phyloP scores from a whole-genome alignment of 1,284 basidiomycete genomes.

The Cutaneotrichosporon dermatis region DNA sequence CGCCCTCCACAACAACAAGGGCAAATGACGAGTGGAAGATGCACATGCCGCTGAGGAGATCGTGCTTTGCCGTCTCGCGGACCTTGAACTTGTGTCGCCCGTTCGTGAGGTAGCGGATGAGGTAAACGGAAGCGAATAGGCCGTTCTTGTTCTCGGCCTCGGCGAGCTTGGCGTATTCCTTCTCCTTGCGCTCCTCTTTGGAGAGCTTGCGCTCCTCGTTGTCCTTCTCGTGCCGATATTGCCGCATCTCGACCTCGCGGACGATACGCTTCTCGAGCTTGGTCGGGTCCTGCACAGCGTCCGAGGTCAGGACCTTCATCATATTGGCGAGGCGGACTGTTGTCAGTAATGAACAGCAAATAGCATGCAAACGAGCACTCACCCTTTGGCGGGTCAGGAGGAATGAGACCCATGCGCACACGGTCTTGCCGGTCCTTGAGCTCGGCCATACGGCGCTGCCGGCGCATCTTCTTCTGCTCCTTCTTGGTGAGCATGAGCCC shows the following conservation, averaged over 20 bases:
- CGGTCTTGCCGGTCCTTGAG: conserved; percentile 92
- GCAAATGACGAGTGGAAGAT: conserved; percentile 85
- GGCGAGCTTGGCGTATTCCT: conserved; percentile 73
- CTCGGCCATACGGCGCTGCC: conserved; percentile 80
- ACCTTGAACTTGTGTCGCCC: conserved; percentile 95
- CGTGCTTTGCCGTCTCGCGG: conserved; percentile 88
- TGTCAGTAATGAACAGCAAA: conserved; percentile 11
- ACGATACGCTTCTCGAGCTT: conserved; percentile 93
- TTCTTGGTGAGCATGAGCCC: conserved; percentile 86
- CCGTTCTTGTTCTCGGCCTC: conserved; percentile 80
- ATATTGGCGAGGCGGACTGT: conserved; percentile 88
- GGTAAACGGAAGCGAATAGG: conserved; percentile 80
- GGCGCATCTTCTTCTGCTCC: conserved; percentile 96
- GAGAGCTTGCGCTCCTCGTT: conserved; percentile 88
- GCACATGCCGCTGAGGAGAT: conserved; percentile 78
- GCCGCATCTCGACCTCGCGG: conserved; percentile 84
- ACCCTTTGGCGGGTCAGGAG: conserved; percentile 94
- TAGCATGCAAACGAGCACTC: conserved; percentile 17
- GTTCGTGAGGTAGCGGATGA: conserved; percentile 83
- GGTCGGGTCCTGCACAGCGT: conserved; percentile 92
- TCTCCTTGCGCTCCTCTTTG: conserved; percentile 80
- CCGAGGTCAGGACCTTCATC: conserved; percentile 96
- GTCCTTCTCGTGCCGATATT: conserved; percentile 82
- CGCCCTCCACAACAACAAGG: conserved; percentile 91
- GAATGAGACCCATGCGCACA: conserved; percentile 90